These are phyloP conservation scores for Capronia epimyces DNA, from an alignment of 2,329 filamentous ascomycete species.

Conservation along the genomic window DNA sequence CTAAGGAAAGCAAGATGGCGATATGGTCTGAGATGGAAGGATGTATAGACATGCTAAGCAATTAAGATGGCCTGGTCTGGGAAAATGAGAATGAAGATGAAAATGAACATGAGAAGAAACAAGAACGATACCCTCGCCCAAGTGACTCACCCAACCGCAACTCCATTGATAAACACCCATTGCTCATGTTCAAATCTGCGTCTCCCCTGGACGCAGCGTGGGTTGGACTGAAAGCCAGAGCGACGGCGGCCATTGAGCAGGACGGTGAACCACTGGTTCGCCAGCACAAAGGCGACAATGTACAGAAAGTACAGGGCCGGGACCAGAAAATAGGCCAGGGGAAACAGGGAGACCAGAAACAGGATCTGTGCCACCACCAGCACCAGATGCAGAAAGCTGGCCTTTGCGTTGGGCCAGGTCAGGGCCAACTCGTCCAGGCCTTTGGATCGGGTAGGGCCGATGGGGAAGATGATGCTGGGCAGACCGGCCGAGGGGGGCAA, in stretches of 20 bases:
- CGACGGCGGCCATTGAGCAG: slow-evolving; percentile 34
- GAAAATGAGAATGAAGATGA: too few species aligned
- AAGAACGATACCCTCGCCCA: not conserved
- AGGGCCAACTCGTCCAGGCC: slow-evolving; percentile 56
- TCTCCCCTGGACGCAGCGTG: slow-evolving; percentile 10
- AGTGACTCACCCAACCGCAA: slow-evolving; percentile 40
- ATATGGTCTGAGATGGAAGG: too few species aligned
- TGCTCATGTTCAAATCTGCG: slow-evolving; percentile 14
- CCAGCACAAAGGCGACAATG: slow-evolving; percentile 28
- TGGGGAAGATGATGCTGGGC: slow-evolving; percentile 57
- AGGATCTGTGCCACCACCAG: slow-evolving; percentile 55
- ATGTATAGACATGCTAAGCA: too few species aligned
- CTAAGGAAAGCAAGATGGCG: too few species aligned
- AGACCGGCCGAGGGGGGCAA: slow-evolving; percentile 34
- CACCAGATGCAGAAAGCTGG: slow-evolving; percentile 54
- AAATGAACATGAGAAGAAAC: not conserved
- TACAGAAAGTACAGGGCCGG: slow-evolving; percentile 32
- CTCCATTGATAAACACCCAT: slow-evolving; percentile 77
- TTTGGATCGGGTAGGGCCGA: slow-evolving; percentile 49
- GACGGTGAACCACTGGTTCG: slow-evolving; percentile 32
- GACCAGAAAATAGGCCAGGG: slow-evolving; percentile 45
- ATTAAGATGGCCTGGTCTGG: too few species aligned
- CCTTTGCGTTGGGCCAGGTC: slow-evolving; percentile 48
- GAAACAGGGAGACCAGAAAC: slow-evolving; percentile 57
- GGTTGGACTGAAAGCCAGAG: slow-evolving; percentile 11